Percentiles rank a stretch among this genome's conserved stretches.
phyloP scores from a whole-genome alignment of 331 rosid genomes.

The Quercus tomentella region DNA sequence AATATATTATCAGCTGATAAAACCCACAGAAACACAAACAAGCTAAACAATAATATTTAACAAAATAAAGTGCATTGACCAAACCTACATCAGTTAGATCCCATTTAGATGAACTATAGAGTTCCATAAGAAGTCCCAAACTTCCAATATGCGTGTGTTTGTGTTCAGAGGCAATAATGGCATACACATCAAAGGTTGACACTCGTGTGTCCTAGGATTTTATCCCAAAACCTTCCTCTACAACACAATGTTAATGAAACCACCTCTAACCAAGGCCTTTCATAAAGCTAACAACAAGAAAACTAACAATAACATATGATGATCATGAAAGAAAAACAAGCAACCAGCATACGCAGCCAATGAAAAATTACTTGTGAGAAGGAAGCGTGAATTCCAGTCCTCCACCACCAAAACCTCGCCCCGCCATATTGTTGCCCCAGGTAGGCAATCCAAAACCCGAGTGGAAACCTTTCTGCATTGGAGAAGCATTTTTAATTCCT shows the following conservation, averaged over 20 bases:
- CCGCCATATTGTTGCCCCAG: conserved; percentile 78
- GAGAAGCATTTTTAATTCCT: conserved; percentile 59
- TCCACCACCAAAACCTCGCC: conserved; percentile 75
- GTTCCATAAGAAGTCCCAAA: not conserved
- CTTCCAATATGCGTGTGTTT: not conserved
- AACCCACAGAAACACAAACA: not conserved
- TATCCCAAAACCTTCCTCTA: not conserved
- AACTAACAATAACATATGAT: conserved; percentile 1
- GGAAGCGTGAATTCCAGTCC: conserved; percentile 98
- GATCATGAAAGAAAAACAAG: conserved; percentile 5
- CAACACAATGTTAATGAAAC: conserved; percentile 3
- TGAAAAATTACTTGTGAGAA: conserved; percentile 83
- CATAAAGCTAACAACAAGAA: conserved; percentile 1
- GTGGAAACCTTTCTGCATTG: conserved; percentile 78
- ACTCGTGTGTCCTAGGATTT: not conserved
- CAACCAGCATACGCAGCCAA: conserved; percentile 3
- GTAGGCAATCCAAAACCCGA: conserved; percentile 69
- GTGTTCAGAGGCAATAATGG: not conserved
- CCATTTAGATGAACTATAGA: not conserved
- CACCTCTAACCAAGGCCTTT: conserved; percentile 1
- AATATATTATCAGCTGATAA: not conserved
- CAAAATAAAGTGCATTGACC: not conserved
- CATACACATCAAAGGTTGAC: not conserved
- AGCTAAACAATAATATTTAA: not conserved
- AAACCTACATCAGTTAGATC: not conserved